Base-by-base conservation (phyloP, 2,329 filamentous ascomycete genomes). In the Leptoxyphium fumago region DNA sequence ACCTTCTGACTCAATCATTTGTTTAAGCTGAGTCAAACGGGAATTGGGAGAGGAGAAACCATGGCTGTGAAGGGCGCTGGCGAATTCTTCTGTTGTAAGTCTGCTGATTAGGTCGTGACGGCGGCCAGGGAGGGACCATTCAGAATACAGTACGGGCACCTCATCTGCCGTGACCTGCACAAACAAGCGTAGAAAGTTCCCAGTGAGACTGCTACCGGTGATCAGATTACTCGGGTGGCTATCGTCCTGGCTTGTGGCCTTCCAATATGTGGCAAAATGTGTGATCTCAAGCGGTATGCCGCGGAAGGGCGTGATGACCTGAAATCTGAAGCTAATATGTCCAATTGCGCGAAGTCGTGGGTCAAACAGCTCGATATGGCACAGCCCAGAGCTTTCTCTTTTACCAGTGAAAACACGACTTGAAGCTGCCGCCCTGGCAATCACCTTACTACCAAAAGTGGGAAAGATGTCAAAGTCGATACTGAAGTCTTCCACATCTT, bases 211-310 rank as follows among this genome's bases (percentile, higher is more conserved):
- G 9, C 89, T 96, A 1, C 89, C 91, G 0, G 89, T 96, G 14
- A 98, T 85, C 18, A 96, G 77, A 18, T 86, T 84, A 57, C 77
- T 91, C 18, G 83, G 82, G 40, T 87, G 84, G 42, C 84, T 80
- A 60, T 94, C 86, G 40, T 91, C 75, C 54, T 94, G 87, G 56
- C 87, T 94, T 1, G 91, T 98, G 0, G 89, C 89, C 64, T 96
- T 98, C 91, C 91, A 98, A 64, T 98, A 98, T 0, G 91, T 96
- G 50, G 94, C 91, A 55, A 96, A 98, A 58, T 96, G 88, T 1
- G 91, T 94, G 48, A 98, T 95, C 62, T 98, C 91, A 17, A 98
- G 70, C 2, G 91, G 87, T 48, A 87, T 82, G 7, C 91, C 89
- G 49, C 80, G 78, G 66, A 96, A 98, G 0, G 91, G 91, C 58